These are phyloP conservation scores for Fusarium poae DNA, from an alignment of 2,329 filamentous ascomycete genomes.

Conservation along the genomic window DNA sequence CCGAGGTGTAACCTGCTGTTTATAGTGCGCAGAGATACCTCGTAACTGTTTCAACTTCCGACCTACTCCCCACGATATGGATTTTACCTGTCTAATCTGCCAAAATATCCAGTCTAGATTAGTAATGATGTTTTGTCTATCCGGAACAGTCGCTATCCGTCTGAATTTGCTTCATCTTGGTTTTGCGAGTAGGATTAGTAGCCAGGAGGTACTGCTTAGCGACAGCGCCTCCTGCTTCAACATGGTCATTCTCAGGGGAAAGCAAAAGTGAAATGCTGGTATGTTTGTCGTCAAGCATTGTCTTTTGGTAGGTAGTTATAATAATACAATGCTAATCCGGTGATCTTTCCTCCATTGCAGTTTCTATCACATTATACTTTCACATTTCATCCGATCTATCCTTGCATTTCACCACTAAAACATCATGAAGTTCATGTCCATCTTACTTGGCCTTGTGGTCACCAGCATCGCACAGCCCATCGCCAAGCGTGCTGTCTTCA, in stretches of 20 bases:
- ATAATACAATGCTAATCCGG: neutral
- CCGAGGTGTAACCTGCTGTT: too few species aligned
- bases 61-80: neutral
- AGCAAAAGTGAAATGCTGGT: neutral
- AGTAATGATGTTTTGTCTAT: fast-evolving
- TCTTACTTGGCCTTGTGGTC: conserved; percentile 48
- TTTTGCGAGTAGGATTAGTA: neutral
- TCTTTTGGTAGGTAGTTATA: neutral
- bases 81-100: neutral
- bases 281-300: fast-evolving
- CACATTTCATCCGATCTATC: neutral
- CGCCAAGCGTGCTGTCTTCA: conserved; percentile 50
- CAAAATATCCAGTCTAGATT: too few species aligned
- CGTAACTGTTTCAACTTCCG: neutral
- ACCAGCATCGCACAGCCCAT: conserved; percentile 51
- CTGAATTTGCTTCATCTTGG: neutral
- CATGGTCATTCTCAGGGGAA: conserved; percentile 1
- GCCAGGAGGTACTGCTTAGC: neutral
- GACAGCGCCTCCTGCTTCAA: neutral
- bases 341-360: neutral
- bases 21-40: conserved; percentile 8
- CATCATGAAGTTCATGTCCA: conserved; percentile 54
- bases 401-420: neutral
- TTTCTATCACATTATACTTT: neutral
- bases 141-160: conserved; percentile 9